Percentiles rank a stretch among this genome's conserved stretches.
Evolutionary conservation across 176 grass and related monocot genomes (phyloP).

Genomic region (Rhipidocladum racemiflorum): DNA sequence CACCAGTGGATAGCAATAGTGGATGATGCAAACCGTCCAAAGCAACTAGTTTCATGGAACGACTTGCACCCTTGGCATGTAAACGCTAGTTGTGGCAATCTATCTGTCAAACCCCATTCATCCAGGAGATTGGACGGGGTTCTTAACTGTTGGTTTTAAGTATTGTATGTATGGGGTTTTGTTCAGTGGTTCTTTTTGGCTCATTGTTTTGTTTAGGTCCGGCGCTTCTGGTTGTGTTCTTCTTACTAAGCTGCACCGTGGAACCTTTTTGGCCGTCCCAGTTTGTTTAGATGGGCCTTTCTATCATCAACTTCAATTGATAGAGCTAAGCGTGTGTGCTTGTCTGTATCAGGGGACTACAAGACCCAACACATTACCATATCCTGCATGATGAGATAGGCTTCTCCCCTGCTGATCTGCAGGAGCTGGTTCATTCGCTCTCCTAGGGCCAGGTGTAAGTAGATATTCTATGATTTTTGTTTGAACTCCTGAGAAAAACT

Average conservation of each 20-base stretch:
- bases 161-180: background rate
- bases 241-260: background rate
- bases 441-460: conserved; percentile 92
- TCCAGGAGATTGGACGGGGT: background rate
- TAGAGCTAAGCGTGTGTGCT: background rate
- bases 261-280: background rate
- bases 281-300: background rate
- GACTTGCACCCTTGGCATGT: too few relatives aligned
- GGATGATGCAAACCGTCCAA: too few relatives aligned
- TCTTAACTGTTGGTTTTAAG: background rate
- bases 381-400: conserved; percentile 86
- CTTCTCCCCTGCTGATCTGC: conserved; percentile 66
- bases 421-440: conserved; percentile 82
- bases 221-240: background rate
- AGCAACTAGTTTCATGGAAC: too few relatives aligned
- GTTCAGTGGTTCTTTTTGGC: background rate
- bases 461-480: background rate
- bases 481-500: background rate
- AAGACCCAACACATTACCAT: conserved; percentile 83
- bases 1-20: too few relatives aligned
- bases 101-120: background rate
- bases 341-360: conserved; percentile 68
- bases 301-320: background rate
- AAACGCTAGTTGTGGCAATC: too few relatives aligned
- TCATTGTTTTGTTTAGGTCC: background rate